Evolutionary conservation across 371 early-diverging fungal genomes (phyloP).

Genomic region (Mucor plumbeus): DNA sequence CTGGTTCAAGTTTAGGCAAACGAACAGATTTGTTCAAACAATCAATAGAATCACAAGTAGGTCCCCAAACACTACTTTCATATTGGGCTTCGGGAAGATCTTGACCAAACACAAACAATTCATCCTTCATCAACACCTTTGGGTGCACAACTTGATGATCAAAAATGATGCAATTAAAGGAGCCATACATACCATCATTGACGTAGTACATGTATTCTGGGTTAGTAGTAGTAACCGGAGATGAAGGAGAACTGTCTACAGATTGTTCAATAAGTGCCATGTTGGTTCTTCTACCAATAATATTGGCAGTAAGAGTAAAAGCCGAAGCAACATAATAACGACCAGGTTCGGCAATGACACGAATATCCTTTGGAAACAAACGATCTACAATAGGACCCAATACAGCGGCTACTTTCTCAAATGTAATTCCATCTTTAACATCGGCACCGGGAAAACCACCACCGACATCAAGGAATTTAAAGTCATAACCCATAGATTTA

Average conservation of each 20-base stretch:
- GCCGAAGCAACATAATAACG: constrained; percentile 95
- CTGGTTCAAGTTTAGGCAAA: constrained; percentile 88
- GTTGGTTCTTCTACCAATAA: constrained; percentile 87
- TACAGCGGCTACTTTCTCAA: constrained; percentile 84
- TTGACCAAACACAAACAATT: constrained; percentile 51
- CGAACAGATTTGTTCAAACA: constrained; percentile 74
- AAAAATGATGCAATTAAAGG: constrained; percentile 97
- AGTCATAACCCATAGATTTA: constrained; percentile 72
- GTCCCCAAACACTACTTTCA: constrained; percentile 93
- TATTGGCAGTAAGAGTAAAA: constrained; percentile 90
- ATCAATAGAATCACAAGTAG: constrained; percentile 98
- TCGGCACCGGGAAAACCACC: constrained; percentile 97
- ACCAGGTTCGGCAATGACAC: constrained; percentile 97
- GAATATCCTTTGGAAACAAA: constrained; percentile 73
- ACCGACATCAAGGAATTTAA: constrained; percentile 91
- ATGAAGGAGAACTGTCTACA: no score
- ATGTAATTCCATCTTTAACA: constrained; percentile 76
- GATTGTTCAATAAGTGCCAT: constrained; percentile 32
- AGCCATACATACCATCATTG: constrained; percentile 98
- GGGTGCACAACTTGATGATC: constrained; percentile 90
- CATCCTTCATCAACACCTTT: constrained; percentile 45
- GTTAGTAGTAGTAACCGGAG: no score
- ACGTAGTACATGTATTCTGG: constrained; percentile 92
- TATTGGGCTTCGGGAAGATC: constrained; percentile 35
- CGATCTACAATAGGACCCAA: constrained; percentile 80